These are phyloP conservation scores for Thuja plicata DNA, from an alignment of 83 land plant species.

Conservation along the genomic window DNA sequence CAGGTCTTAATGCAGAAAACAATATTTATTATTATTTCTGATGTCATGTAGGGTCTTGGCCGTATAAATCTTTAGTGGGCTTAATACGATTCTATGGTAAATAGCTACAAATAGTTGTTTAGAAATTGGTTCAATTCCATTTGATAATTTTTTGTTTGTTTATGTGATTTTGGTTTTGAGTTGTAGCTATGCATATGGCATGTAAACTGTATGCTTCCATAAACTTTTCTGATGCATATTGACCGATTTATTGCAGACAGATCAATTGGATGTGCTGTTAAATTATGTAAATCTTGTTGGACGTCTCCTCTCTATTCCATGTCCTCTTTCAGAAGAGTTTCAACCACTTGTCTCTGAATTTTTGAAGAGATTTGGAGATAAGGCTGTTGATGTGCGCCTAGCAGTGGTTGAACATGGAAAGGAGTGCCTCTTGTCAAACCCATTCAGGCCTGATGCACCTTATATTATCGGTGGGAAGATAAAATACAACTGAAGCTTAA, in stretches of 20 bases:
- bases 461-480: conserved; percentile 31
- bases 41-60: neutral
- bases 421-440: conserved; percentile 32
- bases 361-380: conserved; percentile 48
- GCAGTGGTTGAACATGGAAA: conserved; percentile 38
- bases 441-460: conserved; percentile 29
- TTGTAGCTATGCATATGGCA: neutral
- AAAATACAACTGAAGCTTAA: neutral
- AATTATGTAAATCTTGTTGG: conserved; percentile 46
- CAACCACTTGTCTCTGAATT: conserved; percentile 41
- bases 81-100: neutral
- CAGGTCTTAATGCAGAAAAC: conserved; percentile 51
- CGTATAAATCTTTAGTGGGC: neutral
- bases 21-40: neutral
- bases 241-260: neutral
- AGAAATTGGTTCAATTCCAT: neutral
- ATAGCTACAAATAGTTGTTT: neutral
- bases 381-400: conserved; percentile 34
- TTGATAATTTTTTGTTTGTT: neutral
- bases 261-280: conserved; percentile 21
- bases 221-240: neutral
- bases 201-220: neutral
- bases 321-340: conserved; percentile 39
- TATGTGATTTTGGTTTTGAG: neutral
- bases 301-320: conserved; percentile 36